Base-by-base conservation (phyloP, 1,284 basidiomycete genomes). In the Ceratobasidium sp. region DNA sequence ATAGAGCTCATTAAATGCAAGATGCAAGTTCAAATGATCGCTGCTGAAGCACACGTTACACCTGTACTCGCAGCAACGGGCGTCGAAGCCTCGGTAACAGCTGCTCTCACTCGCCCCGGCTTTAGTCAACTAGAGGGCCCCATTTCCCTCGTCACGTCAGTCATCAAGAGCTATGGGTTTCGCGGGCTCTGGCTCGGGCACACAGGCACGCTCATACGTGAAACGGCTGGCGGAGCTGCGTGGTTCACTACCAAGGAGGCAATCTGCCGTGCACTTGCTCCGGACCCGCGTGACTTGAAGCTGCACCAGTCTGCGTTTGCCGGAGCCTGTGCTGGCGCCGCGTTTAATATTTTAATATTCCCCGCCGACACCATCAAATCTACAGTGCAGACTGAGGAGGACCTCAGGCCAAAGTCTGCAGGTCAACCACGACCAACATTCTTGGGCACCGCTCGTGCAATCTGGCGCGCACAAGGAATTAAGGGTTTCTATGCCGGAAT, bases 331-430 rank as follows among this genome's bases (percentile, higher is more conserved):
- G 94, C 95, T 0, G 96, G 96, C 3, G 88, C 92, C 12, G 83
- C 86, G 69, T 98, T 94, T 82, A 96, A 94, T 75, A 80, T 96
- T 75, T 84, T 89, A 20, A 80, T 94, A 52, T 97, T 96, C 82
- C 95, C 94, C 0, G 95, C 95, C 13, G 96, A 99, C 79, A 92
- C 91, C 38, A 87, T 98, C 76, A 99, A 99, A 82, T 94, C 91
- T 73, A 86, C 94, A 50, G 93, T 99, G 78, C 96, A 98, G 83
- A 98, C 96, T 0, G 91, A 91, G 78, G 91, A 91, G 64, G 96
- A 98, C 80, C 83, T 98, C 72, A 82, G 88, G 8, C 88, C 90
- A 1, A 75, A 79, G 34, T 72, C 75, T 22, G 70, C 77, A 49
- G 78, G 80, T 32, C 77, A 75, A 69, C 71, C 79, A 71, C 71